Base-by-base conservation (phyloP, 2,329 filamentous ascomycete species). In the Stenocarpella maydis region DNA sequence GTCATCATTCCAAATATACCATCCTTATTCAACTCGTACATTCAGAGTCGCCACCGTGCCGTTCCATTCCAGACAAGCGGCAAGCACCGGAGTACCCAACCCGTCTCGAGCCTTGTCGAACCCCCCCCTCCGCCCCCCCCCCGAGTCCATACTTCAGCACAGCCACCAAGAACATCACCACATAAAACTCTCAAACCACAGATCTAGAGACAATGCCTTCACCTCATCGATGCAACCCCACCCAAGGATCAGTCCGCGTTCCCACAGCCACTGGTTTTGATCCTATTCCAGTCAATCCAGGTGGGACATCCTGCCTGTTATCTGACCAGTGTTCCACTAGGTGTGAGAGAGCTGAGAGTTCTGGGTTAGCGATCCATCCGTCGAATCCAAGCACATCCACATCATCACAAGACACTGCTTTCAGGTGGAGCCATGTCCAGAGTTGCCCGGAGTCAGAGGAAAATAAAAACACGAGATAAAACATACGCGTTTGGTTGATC, bases 401-500 rank as follows among this genome's bases (percentile, higher is more conserved):
- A 28, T 39, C 41, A 47, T 21, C 21, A 45, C 50, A 67, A 49
- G 34, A 61, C 31, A 15, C 12, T 21, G 54, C 47, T 31, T 49
- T 45, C 34, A 17, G 49, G 45, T 47, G 43, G 43, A 61, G 58
- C 41, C 58, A 63, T 63, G 58, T 63, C 58, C 58, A 63, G 58
- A 63, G 58, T 19, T 47, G 58, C 49, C 58, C 58, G 43, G 58
- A 63, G n/a, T 49, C 58, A 69, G 55, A 67, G 54, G 19, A 64
- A 64, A 50, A 31, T 65, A 24, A 63, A 24, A 63, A 64, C 39
- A 54, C 64, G 37, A 64, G 49, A 53, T 31, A 64, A 68, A 52
- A 70, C 70, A 71, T 71, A 71, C 70, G 67, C 70, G 39, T 65
- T 67, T 54, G 54, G 45, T 52, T 49, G 43, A 67, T 43, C 65